These are phyloP conservation scores for Monilinia fructigena DNA, from an alignment of 2,329 filamentous ascomycete species.

Conservation along the genomic window DNA sequence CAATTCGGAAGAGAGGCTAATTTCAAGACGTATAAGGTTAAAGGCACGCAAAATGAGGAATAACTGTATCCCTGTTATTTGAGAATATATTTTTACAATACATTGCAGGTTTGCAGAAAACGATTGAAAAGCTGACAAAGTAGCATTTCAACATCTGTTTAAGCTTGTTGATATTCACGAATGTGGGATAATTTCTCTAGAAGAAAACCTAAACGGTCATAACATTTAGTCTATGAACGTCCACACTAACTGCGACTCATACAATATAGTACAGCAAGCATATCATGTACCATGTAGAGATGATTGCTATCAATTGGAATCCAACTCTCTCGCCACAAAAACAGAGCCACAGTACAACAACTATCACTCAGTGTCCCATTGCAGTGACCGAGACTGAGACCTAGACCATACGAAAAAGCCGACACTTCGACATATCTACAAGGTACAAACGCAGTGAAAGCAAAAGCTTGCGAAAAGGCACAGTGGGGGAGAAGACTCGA, in stretches of 20 bases:
- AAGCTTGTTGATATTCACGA: neutral
- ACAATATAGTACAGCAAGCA: neutral
- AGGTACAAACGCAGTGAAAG: neutral
- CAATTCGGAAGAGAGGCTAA: no score
- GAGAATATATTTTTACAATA: no score
- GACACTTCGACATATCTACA: slow-evolving; percentile 4
- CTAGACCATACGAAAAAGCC: neutral
- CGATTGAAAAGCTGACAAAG: no score
- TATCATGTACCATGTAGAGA: neutral
- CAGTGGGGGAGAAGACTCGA: neutral
- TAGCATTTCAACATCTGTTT: neutral
- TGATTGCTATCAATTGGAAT: neutral
- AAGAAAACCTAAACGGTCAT: neutral
- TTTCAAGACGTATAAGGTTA: no score
- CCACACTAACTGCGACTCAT: neutral
- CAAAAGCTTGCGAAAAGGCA: neutral
- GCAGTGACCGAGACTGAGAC: slow-evolving; percentile 1
- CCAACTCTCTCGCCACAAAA: neutral
- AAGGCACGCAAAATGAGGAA: no score
- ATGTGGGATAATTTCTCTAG: neutral
- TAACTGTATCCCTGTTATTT: no score
- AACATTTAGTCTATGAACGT: neutral
- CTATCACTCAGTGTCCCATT: slow-evolving; percentile 1
- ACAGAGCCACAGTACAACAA: neutral
- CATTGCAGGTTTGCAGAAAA: no score